These are phyloP conservation scores for Neurospora tetrasperma DNA, from an alignment of 495 filamentous ascomycete species.

Conservation along the genomic window DNA sequence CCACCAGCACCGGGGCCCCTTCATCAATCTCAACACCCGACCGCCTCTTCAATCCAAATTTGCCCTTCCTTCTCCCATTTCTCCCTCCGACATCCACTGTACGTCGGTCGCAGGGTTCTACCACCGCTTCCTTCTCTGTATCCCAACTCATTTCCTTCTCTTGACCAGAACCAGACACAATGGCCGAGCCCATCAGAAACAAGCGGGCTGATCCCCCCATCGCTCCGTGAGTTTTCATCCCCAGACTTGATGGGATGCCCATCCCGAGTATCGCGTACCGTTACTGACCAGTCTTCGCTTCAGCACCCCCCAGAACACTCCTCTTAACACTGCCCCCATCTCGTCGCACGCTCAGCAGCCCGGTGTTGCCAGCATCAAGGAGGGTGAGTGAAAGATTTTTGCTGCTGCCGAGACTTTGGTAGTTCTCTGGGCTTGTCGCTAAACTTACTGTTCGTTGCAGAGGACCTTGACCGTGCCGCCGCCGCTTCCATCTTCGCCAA, in stretches of 20 bases:
- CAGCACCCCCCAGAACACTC: slow-evolving; percentile 94
- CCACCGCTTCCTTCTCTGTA: slow-evolving; percentile 1
- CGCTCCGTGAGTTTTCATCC: slow-evolving; percentile 53
- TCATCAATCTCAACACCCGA: background rate
- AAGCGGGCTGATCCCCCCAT: slow-evolving; percentile 74
- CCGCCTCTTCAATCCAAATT: slow-evolving; percentile 1
- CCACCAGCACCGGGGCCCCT: background rate
- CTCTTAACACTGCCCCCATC: slow-evolving; percentile 89
- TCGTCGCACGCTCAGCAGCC: slow-evolving; percentile 96
- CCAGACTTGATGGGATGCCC: background rate
- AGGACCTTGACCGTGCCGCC: slow-evolving; percentile 77
- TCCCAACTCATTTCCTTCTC: slow-evolving; percentile 3
- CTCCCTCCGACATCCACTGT: slow-evolving; percentile 1
- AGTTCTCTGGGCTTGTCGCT: slow-evolving; percentile 1
- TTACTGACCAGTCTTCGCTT: slow-evolving; percentile 20
- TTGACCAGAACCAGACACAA: slow-evolving; percentile 26
- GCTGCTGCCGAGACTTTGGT: slow-evolving; percentile 18
- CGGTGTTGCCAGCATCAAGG: slow-evolving; percentile 88
- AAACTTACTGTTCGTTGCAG: slow-evolving; percentile 36
- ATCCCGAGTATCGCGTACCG: background rate
- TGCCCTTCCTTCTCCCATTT: background rate
- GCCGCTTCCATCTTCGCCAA: slow-evolving; percentile 88
- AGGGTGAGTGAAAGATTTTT: slow-evolving; percentile 54
- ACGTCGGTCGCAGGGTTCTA: background rate
- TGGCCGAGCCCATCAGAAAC: slow-evolving; percentile 88